Conservation (phyloP, 345 rosid genomes). For the Gossypium australe region DNA sequence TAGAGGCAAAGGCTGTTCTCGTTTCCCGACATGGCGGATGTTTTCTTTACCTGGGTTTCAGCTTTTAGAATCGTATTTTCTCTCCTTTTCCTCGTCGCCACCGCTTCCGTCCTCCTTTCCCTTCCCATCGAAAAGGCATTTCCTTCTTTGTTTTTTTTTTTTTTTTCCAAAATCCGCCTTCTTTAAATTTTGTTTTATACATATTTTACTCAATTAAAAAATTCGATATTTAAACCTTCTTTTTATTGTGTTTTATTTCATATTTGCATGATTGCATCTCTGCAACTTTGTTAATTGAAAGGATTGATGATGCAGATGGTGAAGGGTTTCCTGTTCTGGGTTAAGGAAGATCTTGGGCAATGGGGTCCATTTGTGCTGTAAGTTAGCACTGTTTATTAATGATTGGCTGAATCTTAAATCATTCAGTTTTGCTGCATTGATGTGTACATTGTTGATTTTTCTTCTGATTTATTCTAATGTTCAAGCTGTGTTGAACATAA, state of each 20-base stretch:
- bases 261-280: background rate
- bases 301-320: background rate
- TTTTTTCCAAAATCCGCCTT: too few species aligned
- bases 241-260: background rate
- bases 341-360: slow-evolving; percentile 1
- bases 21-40: background rate
- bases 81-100: background rate
- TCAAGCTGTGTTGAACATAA: too few species aligned
- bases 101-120: background rate
- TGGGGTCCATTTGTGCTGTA: slow-evolving; percentile 4
- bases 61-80: slow-evolving; percentile 2
- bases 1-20: background rate
- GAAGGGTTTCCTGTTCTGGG: background rate
- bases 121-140: slow-evolving; percentile 8
- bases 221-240: background rate
- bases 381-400: background rate
- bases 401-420: background rate
- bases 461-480: background rate
- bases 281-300: background rate
- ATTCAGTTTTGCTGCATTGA: background rate
- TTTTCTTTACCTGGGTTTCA: background rate
- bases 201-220: background rate
- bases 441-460: background rate
- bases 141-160: background rate
- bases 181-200: too few species aligned